Base-by-base conservation (phyloP, 768 basidiomycete genomes). In the Boletus eberwhitei region DNA sequence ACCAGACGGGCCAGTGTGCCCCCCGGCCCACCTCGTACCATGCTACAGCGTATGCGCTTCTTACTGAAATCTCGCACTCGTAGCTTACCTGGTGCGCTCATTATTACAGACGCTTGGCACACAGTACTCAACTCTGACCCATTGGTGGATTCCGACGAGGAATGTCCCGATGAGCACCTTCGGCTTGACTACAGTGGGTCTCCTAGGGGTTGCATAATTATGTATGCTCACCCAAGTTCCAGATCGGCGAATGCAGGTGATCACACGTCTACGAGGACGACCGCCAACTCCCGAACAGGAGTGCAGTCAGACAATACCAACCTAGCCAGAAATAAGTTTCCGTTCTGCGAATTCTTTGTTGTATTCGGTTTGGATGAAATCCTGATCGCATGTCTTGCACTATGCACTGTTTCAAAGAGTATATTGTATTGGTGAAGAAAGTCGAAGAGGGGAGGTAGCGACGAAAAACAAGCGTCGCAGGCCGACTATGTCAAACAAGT, bases 61-160 rank as follows among this genome's bases (percentile, higher is more conserved):
- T 52, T 24, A 17, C 31, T 7, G 34, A 47, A 52, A 26, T 24
- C 37, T 32, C 11, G 49, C 11, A 5, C 32, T 41, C 48, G 36
- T 40, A 42, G 49, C 56, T 59, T 41, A 62, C 38, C 40, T 32
- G 22, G 47, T 36, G 35, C 42, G 40, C 59, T 62, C 39, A 8
- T 49, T 22, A 5, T 14, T 39, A 19, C 63, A 91, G 89, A 90
- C 64, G 84, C 89, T 16, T 90, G 86, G 86, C 82, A 87, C 62
- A 76, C 80, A 16, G 75, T 85, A 53, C 79, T 76, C 49, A 82
- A 79, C 31, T 80, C 82, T 36, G 89, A 91, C 64, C 85, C 89
- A n/a, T 73, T 90, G 29, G 71, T 77, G 47, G 87, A 90, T 68
- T 90, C 89, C 29, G 89, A 90, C 55, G 86, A 88, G 40, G 86